Percentiles rank a stretch among this genome's conserved stretches.
These are phyloP conservation scores for Fusarium camptoceras DNA, from an alignment of 2,329 filamentous ascomycete species.

Conservation along the genomic window DNA sequence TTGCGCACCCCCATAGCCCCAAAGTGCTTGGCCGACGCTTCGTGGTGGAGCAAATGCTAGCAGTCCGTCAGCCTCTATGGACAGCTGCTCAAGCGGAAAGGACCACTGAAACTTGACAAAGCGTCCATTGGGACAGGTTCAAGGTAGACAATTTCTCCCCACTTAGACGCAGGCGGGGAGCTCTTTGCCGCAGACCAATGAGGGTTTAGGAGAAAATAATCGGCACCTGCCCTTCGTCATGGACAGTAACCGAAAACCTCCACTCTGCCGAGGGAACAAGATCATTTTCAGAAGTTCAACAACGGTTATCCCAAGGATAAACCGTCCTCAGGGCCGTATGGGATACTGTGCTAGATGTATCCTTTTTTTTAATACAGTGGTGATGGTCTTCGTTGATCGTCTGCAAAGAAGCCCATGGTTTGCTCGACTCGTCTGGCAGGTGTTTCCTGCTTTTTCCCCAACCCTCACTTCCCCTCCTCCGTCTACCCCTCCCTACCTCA, in stretches of 20 bases:
- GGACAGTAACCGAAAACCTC: conserved; percentile 47
- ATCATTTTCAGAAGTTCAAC: conserved; percentile 20
- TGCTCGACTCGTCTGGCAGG: conserved; percentile 8
- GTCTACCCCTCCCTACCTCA: conserved; percentile 19
- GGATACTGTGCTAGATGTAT: conserved; percentile 39
- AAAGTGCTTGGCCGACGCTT: conserved; percentile 20
- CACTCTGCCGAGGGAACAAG: conserved; percentile 47
- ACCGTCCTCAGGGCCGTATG: conserved; percentile 28
- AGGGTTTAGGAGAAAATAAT: conserved; percentile 45
- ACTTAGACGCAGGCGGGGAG: conserved; percentile 17
- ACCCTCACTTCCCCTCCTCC: conserved; percentile 8
- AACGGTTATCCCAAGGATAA: conserved; percentile 20
- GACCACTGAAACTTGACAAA: conserved; percentile 23
- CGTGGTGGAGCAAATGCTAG: conserved; percentile 15
- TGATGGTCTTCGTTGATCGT: background rate
- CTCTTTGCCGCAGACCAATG: conserved; percentile 25
- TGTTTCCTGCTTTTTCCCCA: background rate
- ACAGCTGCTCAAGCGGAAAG: conserved; percentile 17
- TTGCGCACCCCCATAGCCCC: conserved; percentile 24
- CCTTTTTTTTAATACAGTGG: conserved; percentile 1
- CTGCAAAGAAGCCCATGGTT: background rate
- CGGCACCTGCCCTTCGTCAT: conserved; percentile 48
- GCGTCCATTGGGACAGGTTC: conserved; percentile 12
- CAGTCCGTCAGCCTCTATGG: conserved; percentile 9
- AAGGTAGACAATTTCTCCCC: conserved; percentile 4